A percentile compares a stretch with the other conserved stretches of the same genome.
phyloP scores from a whole-genome alignment of 2,329 filamentous ascomycete genomes.

The Fragosphaeria purpurea region DNA sequence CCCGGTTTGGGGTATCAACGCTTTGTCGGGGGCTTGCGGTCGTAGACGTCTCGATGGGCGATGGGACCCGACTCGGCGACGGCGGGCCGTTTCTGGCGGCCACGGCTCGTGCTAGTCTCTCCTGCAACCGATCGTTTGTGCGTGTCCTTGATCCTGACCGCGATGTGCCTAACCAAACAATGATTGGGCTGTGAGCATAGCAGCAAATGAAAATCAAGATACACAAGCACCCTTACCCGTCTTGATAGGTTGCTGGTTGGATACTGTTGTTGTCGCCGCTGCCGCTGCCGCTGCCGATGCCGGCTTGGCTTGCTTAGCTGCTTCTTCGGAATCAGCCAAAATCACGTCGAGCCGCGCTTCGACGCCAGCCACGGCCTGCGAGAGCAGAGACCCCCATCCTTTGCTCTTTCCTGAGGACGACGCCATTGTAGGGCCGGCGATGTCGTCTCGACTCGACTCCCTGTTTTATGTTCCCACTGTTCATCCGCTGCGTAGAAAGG shows the following conservation, averaged over 20 bases:
- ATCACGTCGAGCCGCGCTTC: slow-evolving; percentile 91
- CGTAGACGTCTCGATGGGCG: slow-evolving; percentile 32
- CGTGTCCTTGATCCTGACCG: slow-evolving; percentile 54
- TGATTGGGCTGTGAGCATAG: neutral
- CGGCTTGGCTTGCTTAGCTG: slow-evolving; percentile 13
- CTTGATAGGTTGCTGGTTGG: slow-evolving; percentile 15
- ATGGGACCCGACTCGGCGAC: slow-evolving; percentile 33
- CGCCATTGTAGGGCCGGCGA: too few relatives aligned
- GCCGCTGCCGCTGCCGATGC: slow-evolving; percentile 12
- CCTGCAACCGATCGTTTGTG: slow-evolving; percentile 75
- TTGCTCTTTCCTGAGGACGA: slow-evolving; percentile 24
- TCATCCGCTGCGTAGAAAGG: too few relatives aligned
- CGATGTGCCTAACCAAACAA: slow-evolving; percentile 33
- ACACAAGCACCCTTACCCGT: too few relatives aligned
- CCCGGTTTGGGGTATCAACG: slow-evolving; percentile 23
- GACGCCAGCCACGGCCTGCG: slow-evolving; percentile 84
- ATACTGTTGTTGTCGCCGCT: too few relatives aligned
- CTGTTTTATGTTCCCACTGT: too few relatives aligned
- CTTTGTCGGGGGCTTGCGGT: slow-evolving; percentile 32
- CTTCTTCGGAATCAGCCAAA: slow-evolving; percentile 65
- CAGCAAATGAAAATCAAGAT: slow-evolving; percentile 4
- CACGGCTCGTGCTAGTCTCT: slow-evolving; percentile 79
- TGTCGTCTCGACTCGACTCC: too few relatives aligned
- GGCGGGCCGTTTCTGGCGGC: slow-evolving; percentile 51
- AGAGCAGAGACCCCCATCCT: slow-evolving; percentile 70